Evolutionary conservation across 805 yeast genomes (phyloP).

Genomic region (Myxozyma neotropica): DNA sequence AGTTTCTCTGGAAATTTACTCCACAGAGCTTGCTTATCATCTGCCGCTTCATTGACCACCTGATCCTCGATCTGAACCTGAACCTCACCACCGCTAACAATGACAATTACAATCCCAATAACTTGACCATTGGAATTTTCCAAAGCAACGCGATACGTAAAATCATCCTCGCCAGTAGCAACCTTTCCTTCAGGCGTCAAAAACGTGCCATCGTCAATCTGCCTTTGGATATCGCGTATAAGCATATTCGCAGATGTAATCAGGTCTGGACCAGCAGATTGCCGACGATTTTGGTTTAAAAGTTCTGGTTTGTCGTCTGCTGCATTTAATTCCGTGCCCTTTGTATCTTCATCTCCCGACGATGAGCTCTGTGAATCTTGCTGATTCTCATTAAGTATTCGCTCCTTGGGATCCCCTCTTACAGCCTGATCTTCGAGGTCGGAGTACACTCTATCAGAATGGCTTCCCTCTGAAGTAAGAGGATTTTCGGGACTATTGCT

Average conservation of each 20-base stretch:
- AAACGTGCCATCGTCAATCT: slow-evolving; percentile 27
- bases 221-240: slow-evolving; percentile 22
- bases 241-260: slow-evolving; percentile 25
- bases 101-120: slow-evolving; percentile 25
- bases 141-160: slow-evolving; percentile 25
- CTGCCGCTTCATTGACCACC: not conserved
- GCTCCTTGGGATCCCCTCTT: not conserved
- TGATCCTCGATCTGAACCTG: slow-evolving; percentile 20
- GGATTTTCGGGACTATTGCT: not conserved
- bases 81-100: slow-evolving; percentile 19
- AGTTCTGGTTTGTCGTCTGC: not conserved
- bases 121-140: slow-evolving; percentile 24
- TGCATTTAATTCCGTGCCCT: not conserved
- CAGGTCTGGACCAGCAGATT: slow-evolving; percentile 14
- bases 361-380: not conserved
- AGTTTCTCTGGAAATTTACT: slow-evolving; percentile 16
- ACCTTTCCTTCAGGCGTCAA: slow-evolving; percentile 26
- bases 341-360: not conserved
- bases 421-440: not conserved
- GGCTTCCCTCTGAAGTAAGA: no score
- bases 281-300: not conserved
- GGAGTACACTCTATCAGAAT: no score
- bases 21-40: slow-evolving; percentile 4
- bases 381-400: not conserved
- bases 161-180: slow-evolving; percentile 23